Percentiles rank a stretch among this genome's conserved stretches.
These are phyloP conservation scores for Mycena venus DNA, from an alignment of 768 basidiomycete genomes.

Conservation along the genomic window DNA sequence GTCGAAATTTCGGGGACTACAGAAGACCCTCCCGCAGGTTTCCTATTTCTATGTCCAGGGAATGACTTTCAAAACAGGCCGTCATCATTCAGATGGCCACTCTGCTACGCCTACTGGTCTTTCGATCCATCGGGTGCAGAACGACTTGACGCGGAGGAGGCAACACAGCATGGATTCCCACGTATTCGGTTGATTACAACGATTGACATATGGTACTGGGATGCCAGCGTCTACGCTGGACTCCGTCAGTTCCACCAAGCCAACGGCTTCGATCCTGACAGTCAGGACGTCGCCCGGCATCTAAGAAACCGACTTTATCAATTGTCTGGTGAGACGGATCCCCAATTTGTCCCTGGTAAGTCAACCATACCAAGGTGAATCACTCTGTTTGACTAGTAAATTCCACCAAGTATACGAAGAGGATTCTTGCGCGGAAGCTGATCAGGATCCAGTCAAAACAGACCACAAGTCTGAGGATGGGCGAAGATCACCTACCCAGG, in stretches of 20 bases:
- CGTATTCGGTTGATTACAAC: background rate
- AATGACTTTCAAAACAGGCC: background rate
- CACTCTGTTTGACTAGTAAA: too few relatives aligned
- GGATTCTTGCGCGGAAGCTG: too few relatives aligned
- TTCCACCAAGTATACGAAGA: too few relatives aligned
- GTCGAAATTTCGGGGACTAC: background rate
- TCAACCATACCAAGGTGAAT: background rate
- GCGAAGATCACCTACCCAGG: too few relatives aligned
- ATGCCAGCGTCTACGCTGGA: background rate
- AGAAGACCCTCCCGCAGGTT: background rate
- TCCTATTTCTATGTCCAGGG: background rate
- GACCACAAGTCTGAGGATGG: too few relatives aligned
- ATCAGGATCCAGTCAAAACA: too few relatives aligned
- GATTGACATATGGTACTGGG: background rate
- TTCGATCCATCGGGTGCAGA: background rate
- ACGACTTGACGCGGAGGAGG: background rate
- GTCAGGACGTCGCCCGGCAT: background rate
- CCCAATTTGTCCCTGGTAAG: background rate
- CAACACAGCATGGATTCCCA: background rate
- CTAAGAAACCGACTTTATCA: background rate
- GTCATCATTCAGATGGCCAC: background rate
- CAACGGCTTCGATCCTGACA: slow-evolving; percentile 16
- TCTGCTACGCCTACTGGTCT: background rate
- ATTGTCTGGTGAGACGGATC: background rate
- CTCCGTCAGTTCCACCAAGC: slow-evolving; percentile 3